Evolutionary conservation across 2,329 filamentous ascomycete genomes (phyloP).

Genomic region (Penicillium sp.): DNA sequence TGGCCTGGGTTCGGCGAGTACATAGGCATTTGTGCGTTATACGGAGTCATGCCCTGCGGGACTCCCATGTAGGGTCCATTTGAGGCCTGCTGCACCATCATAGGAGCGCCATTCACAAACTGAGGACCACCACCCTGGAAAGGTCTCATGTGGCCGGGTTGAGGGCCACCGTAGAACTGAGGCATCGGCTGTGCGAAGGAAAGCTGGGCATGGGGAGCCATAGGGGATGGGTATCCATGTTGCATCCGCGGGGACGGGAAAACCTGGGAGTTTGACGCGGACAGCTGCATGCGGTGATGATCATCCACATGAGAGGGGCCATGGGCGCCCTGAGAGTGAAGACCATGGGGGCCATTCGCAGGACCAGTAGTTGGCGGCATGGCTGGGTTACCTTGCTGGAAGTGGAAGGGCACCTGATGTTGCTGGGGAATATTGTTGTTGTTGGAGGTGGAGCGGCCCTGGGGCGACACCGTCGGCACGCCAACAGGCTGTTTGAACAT

Average conservation of each 20-base stretch:
- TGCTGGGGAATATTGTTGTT: conserved; percentile 73
- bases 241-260: conserved; percentile 80
- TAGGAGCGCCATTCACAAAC: conserved; percentile 67
- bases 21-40: conserved; percentile 73
- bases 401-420: conserved; percentile 77
- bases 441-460: conserved; percentile 58
- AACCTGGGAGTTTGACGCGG: conserved; percentile 76
- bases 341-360: conserved; percentile 64
- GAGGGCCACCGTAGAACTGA: conserved; percentile 66
- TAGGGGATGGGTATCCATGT: conserved; percentile 66
- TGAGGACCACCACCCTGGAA: conserved; percentile 70
- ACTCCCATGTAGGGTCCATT: conserved; percentile 68
- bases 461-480: conserved; percentile 65
- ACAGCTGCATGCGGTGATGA: conserved; percentile 82
- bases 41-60: conserved; percentile 67
- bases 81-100: conserved; percentile 78
- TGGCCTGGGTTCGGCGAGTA: conserved; percentile 74
- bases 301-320: conserved; percentile 70
- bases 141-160: conserved; percentile 69
- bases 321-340: conserved; percentile 72
- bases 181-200: conserved; percentile 71
- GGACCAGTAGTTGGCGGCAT: conserved; percentile 68
- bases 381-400: conserved; percentile 70
- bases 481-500: conserved; percentile 69
- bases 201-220: conserved; percentile 68